phyloP scores from a whole-genome alignment of 2,329 filamentous ascomycete species.

The Fusarium proliferatum region DNA sequence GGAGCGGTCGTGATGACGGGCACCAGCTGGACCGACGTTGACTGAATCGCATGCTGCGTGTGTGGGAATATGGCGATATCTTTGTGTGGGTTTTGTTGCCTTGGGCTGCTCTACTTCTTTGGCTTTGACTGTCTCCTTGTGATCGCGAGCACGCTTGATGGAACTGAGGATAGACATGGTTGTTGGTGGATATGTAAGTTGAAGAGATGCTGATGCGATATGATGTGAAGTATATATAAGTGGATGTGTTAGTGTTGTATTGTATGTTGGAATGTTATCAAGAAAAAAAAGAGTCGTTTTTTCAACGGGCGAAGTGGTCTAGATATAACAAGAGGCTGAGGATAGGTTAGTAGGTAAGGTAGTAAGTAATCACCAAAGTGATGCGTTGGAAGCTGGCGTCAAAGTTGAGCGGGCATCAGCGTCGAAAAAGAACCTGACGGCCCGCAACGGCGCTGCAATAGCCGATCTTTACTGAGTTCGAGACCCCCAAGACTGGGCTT shows the following conservation, averaged over 20 bases:
- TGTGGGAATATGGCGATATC: conserved; percentile 70
- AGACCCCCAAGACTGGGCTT: background rate
- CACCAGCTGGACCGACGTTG: conserved; percentile 63
- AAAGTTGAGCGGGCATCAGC: conserved; percentile 14
- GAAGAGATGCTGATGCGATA: background rate
- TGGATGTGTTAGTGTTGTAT: background rate
- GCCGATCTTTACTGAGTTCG: conserved; percentile 32
- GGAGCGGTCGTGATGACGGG: conserved; percentile 58
- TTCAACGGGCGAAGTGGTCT: conserved; percentile 8
- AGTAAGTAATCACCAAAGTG: background rate
- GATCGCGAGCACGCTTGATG: conserved; percentile 63
- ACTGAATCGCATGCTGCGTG: conserved; percentile 71
- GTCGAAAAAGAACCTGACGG: conserved; percentile 1
- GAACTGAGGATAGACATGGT: conserved; percentile 68
- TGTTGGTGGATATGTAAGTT: conserved; percentile 3
- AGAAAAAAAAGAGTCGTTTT: background rate
- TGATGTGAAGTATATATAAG: background rate
- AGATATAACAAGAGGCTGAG: conserved; percentile 21
- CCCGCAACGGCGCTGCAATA: conserved; percentile 29
- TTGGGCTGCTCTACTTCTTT: conserved; percentile 61
- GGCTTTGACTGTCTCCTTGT: conserved; percentile 65
- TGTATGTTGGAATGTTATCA: conserved; percentile 6
- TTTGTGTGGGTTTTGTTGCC: conserved; percentile 50
- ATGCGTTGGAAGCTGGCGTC: conserved; percentile 30
- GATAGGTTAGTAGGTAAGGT: background rate